Conservation (phyloP, 202 grass and related monocot species). For the Panicum virgatum region DNA sequence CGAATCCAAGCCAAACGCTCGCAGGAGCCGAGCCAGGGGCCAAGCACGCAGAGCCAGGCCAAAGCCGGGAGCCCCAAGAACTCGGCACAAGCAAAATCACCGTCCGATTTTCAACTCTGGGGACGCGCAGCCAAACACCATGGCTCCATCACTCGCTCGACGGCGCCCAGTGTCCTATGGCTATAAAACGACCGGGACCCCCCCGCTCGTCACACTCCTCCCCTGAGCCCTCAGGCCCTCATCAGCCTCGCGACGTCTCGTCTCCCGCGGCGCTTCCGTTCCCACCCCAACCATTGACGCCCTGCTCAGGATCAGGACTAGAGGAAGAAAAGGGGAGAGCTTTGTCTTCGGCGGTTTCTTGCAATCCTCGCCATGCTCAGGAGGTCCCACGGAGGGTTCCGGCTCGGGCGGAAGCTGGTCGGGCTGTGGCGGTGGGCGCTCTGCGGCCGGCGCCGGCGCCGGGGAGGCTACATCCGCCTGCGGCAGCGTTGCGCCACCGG, state of each 20-base stretch:
- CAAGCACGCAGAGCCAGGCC: neutral
- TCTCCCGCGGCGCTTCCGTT: neutral
- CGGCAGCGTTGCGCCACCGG: neutral
- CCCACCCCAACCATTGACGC: neutral
- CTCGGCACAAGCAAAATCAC: neutral
- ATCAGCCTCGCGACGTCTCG: neutral
- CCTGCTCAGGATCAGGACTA: neutral
- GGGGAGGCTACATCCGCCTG: conserved; percentile 56
- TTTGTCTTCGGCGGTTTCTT: neutral
- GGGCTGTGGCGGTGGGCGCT: conserved; percentile 50
- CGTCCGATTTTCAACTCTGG: neutral
- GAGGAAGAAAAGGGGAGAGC: neutral
- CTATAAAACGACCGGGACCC: conserved; percentile 23
- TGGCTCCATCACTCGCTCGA: neutral
- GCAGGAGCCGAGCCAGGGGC: neutral
- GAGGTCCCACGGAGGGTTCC: conserved; percentile 63
- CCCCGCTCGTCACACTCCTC: neutral
- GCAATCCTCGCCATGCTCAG: conserved; percentile 34
- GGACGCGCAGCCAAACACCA: neutral
- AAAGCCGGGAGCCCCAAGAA: neutral
- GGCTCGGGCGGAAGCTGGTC: conserved; percentile 65
- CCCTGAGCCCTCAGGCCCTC: too few relatives aligned
- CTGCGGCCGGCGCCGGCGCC: conserved; percentile 31
- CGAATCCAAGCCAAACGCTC: conserved; percentile 16
- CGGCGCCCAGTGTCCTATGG: conserved; percentile 11